Base-by-base conservation (phyloP, 106 monocot genomes). In the Hemerocallis citrina region DNA sequence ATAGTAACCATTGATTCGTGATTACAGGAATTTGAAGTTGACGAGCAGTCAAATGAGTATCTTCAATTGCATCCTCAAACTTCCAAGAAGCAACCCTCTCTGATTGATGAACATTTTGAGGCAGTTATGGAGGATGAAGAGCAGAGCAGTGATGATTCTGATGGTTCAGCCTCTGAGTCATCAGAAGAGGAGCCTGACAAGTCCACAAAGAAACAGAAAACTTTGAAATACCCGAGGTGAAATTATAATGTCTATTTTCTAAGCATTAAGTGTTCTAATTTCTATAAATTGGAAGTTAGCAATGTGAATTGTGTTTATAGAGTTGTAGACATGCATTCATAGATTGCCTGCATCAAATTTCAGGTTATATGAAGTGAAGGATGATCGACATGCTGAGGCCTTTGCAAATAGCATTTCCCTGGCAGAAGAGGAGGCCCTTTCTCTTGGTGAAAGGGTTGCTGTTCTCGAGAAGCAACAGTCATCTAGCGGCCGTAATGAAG, bases 351-450 rank as follows among this genome's bases (percentile, higher is more conserved):
- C 3, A 30, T 33, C 10, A 2, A 11, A 16, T 54, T 72, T 22
- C 78, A 94, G 94, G 66, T 72, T 95, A 6, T 95, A 90, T 34
- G 95, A 96, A 79, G 83, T 90, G 44, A 96, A 96, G 84, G 95
- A 96, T 57, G 90, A 86, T 19, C 82, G 90, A 3, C 95, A 90
- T 58, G 95, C 95, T 1, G 95, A 90, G 49, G 95, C 95, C 31
- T 96, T 84, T 68, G 65, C 45, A 57, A 84, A 70, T 29, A 69
- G 60, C 7, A 39, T 69, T 3, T 90, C 95, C 13, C 79, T 96
- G 7, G 78, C 95, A 21, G 69, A 81, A 46, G 86, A 90, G 73
- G 81, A 96, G 63, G 74, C 74, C 34, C 81, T 86, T 35, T 76
- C 86, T 15, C 83, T 90, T 13, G 86, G 78, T 1, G 84, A 96